Base-by-base conservation (phyloP, 805 yeast species). In the Hyphopichia homilentoma region DNA sequence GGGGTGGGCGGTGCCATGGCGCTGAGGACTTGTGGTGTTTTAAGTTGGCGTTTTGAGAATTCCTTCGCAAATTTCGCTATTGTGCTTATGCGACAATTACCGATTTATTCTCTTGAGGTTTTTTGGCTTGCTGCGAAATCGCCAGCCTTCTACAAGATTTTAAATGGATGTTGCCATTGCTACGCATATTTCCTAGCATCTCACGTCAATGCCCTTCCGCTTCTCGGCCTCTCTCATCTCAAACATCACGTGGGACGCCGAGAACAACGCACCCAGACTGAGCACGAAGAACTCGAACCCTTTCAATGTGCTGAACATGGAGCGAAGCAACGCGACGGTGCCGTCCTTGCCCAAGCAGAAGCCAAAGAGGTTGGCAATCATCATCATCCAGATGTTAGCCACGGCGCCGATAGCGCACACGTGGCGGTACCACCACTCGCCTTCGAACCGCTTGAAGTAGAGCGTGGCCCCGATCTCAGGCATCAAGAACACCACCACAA, bases 311-410 rank as follows among this genome's bases (percentile, higher is more conserved):
- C 74, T 66, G 46, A 88, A 75, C 75, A 90, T 79, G 33, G 81
- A 89, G 14, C 56, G 50, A 15, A 90, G 61, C 43, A 90, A 68
- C 25, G 70, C 65, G 17, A 69, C 44, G 17, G 89, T 79, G 2
- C 98, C 99, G 38, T 87, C 96, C 18, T 79, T 68, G 6, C 97
- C 97, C 21, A 93, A 69, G 47, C 97, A 93, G 58, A 93, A 93
- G 0, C 99, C 99, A 50, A 84, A 87, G 33, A 94, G 61, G 49
- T 93, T 93, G 11, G 97, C 97, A 43, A 88, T 73, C 88, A 93
- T 88, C 98, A 93, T 90, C 82, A 90, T 74, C 96, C 96, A 90
- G 36, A 93, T 82, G 56, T 93, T 93, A 15, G 71, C 50, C 18
- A 89, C 94, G 4, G 90, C 96, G 3, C 98, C 98, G 5, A 77